A percentile compares a stretch with the other conserved stretches of the same genome.
Conservation (phyloP, 495 filamentous ascomycete species). For the Pyrenopolyporus hunteri region DNA sequence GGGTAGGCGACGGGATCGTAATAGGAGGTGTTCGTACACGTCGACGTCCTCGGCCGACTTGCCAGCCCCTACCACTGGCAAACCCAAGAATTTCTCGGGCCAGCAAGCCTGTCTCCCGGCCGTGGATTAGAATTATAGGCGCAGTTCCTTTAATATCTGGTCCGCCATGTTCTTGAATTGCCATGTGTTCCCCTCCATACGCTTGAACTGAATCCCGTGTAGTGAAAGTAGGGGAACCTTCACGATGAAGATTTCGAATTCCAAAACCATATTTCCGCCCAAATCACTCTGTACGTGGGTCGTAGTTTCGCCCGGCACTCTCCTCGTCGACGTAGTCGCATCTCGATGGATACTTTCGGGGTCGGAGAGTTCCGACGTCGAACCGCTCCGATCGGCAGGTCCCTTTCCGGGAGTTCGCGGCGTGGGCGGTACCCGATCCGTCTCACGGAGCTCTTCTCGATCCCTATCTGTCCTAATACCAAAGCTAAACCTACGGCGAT, state of each 20-base stretch:
- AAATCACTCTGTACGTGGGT: conserved; percentile 87
- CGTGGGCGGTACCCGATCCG: conserved; percentile 53
- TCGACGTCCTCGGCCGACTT: neutral
- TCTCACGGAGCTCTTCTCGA: conserved; percentile 62
- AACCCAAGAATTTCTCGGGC: neutral
- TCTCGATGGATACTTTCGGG: conserved; percentile 68
- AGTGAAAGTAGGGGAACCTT: conserved; percentile 94
- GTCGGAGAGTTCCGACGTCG: conserved; percentile 75
- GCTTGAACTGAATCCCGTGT: conserved; percentile 98
- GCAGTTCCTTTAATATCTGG: conserved; percentile 86
- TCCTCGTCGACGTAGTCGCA: conserved; percentile 45
- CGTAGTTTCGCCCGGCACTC: conserved; percentile 76
- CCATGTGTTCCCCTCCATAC: conserved; percentile 93
- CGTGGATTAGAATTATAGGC: conserved; percentile 60
- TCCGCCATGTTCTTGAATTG: conserved; percentile 98
- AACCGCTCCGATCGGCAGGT: conserved; percentile 72
- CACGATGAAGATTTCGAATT: conserved; percentile 96
- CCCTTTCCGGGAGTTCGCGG: conserved; percentile 52
- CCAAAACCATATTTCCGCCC: conserved; percentile 76
- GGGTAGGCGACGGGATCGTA: neutral
- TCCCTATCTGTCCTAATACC: conserved; percentile 68
- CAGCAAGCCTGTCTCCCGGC: neutral
- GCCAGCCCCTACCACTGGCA: neutral
- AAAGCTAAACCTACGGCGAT: conserved; percentile 83
- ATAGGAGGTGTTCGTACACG: neutral